Base-by-base conservation (phyloP, 768 basidiomycete genomes). In the Multifurca ochricompacta region DNA sequence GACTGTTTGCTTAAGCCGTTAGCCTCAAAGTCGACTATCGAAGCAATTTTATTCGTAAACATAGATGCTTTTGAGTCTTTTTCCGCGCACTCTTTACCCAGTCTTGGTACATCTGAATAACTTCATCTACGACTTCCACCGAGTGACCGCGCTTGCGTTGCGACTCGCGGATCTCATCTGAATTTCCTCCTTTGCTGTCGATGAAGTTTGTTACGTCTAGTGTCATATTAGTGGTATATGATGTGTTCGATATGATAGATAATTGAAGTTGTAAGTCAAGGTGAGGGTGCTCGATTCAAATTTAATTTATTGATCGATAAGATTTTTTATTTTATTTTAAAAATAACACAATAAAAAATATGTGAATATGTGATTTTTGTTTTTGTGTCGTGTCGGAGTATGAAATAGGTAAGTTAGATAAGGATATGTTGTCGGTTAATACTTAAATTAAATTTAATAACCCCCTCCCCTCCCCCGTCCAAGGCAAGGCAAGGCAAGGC, bases 71-170 rank as follows among this genome's bases (percentile, higher is more conserved):
- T 23, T 21, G 14, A 32, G 4, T 16, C 19, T 6, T 16, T 5
- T 34, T 4, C 18, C 27, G 80, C 90, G 66, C 67, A 96, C 96
- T 83, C 70, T 91, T 89, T 48, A 91, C 91, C 92, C 94, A 97
- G 62, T 92, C 88, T 9, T 78, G 70, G 65, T 97, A 96, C 82
- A 94, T 83, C 65, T 81, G 80, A 55, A 98, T 83, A 54, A 97
- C 80, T 68, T 98, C 91, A 69, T 97, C 93, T 14, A 98, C 94
- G 61, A 96, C 68, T 68, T 93, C 94, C 48, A 90, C 89, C 18
- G 87, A 78, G 52, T 91, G 84, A 9, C 88, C 89, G 44, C 96
- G 81, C 71, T 91, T 93, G 64, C 83, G 76, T 73, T 99, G 95
- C 3, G 94, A 97, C 64, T 91, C 91, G 53, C 86, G 75, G 58